phyloP scores from a whole-genome alignment of 2,329 filamentous ascomycete genomes.

The Arthrobotrys pseudoclavata region DNA sequence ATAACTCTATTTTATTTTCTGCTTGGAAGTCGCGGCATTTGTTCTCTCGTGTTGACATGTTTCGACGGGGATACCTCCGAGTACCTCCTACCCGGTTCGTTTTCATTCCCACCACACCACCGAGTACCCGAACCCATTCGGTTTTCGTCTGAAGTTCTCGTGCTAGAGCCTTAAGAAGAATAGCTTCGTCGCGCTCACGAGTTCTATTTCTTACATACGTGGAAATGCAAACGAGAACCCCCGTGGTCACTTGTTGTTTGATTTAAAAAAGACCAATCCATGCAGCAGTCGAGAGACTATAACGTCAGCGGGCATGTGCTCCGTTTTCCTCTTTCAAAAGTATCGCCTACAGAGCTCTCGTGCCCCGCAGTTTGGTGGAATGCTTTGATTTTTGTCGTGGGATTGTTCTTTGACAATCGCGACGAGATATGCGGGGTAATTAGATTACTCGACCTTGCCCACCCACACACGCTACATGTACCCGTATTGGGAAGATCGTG shows the following conservation, averaged over 20 bases:
- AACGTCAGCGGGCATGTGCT: conserved; percentile 57
- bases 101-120: conserved; percentile 7
- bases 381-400: background rate
- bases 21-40: background rate
- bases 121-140: background rate
- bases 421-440: conserved; percentile 14
- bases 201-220: conserved; percentile 1
- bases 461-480: background rate
- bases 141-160: conserved; percentile 46
- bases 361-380: conserved; percentile 23
- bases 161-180: conserved; percentile 3
- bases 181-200: conserved; percentile 23
- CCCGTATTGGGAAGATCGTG: background rate
- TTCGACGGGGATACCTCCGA: background rate
- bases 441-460: background rate
- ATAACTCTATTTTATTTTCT: conserved; percentile 9
- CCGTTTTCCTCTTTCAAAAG: background rate
- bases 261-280: conserved; percentile 17
- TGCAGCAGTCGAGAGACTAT: conserved; percentile 16
- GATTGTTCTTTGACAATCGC: background rate
- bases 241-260: too few species aligned
- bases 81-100: background rate
- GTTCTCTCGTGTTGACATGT: background rate
- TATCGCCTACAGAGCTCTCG: conserved; percentile 1
- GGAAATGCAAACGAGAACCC: conserved; percentile 6